Evolutionary conservation across 176 grass and related monocot genomes (phyloP), one percentile per base, ranked within the genome.

Genomic region (Bromus sterilis): DNA sequence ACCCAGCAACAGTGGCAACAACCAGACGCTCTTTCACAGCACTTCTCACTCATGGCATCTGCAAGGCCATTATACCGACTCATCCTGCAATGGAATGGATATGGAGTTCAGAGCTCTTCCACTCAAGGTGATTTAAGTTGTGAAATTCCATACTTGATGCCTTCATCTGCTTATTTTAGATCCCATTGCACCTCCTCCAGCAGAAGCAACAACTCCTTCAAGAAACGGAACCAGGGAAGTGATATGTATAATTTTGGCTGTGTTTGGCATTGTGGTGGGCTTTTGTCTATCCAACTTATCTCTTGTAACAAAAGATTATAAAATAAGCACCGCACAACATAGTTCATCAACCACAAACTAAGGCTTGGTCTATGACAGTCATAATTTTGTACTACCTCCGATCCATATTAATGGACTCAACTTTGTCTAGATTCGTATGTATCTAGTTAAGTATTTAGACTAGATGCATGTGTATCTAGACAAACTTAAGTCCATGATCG

Each of bases 41-140:
- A 75, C 14, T 43, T 71, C 83, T 60, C 77, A 79, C 75, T 55
- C 61, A 42, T 85, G 79, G 65, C 71, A 83, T 66, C 11, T 68
- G 31, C 85, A 87, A 74, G 74, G 75, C 74, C 51, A 64, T 31
- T 56, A 66, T 32, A 46, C 82, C 9, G 53, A 66, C 24, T 76
- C 86, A 21, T 89, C 86, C 65, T 82, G 71, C 69, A 91, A 93
- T 71, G 79, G 82, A 66, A 40, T 32, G 14, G 66, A 70, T 81
- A 79, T 83, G 58, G 89, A 91, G 80, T 69, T 86, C 37, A 93
- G 88, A 86, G 86, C 86, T 82, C 90, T 91, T 59, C 77, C 90
- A 13, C 75, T 31, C 31, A 98, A 98, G 95, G 92, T 98, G 82
- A 13, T 65, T 76, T 64, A 44, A 48, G 37, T 64, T 69, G 12